phyloP scores from a whole-genome alignment of 306 rosid species.

The Malus fusca region DNA sequence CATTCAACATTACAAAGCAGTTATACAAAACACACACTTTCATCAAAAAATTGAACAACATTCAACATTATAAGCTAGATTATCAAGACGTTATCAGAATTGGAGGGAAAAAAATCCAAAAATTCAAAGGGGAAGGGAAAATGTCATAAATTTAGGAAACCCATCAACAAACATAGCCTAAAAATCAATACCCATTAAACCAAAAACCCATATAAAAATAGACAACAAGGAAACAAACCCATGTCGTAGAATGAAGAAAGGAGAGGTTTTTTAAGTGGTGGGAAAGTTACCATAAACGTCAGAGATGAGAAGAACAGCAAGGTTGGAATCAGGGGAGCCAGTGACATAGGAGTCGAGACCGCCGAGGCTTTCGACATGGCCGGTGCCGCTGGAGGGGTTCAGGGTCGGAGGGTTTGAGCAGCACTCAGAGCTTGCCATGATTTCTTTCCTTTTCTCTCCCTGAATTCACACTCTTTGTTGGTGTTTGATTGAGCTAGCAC shows the following conservation, averaged over 20 bases:
- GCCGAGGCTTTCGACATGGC: conserved; percentile 41
- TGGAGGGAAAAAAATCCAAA: not conserved
- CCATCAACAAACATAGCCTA: not conserved
- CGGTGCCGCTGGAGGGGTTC: conserved; percentile 41
- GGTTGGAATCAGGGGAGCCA: conserved; percentile 49
- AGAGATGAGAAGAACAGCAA: conserved; percentile 43
- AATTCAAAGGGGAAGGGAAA: not conserved
- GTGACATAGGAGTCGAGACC: conserved; percentile 38
- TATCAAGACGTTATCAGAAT: not conserved
- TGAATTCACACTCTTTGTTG: too few relatives aligned
- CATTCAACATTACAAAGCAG: not conserved
- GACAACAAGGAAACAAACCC: not conserved
- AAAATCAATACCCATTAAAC: not conserved
- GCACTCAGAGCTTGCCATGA: conserved; percentile 55
- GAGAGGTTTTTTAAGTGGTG: not conserved
- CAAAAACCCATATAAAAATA: not conserved
- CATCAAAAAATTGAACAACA: not conserved
- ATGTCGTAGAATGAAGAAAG: not conserved
- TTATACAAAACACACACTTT: not conserved
- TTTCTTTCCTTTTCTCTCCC: not conserved
- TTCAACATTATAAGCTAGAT: not conserved
- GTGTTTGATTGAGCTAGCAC: too few relatives aligned
- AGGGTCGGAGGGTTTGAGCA: conserved; percentile 64
- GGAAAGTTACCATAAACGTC: conserved; percentile 39
- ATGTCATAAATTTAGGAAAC: not conserved